Conservation (phyloP, 2,329 filamentous ascomycete species). For the Neoarthrinium moseri region DNA sequence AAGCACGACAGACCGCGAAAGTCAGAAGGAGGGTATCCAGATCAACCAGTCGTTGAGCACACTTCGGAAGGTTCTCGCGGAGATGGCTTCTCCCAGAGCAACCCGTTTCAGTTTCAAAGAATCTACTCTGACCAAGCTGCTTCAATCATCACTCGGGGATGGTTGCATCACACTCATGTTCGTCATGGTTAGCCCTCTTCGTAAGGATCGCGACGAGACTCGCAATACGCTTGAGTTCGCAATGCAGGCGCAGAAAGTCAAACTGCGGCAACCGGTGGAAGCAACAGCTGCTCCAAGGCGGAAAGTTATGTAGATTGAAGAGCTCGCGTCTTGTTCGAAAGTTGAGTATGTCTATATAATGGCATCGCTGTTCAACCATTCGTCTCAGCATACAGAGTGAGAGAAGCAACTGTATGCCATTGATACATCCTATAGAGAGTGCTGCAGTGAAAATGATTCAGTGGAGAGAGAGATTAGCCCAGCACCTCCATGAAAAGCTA, state of each 20-base stretch:
- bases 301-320: too few relatives aligned
- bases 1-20: slow-evolving; percentile 56
- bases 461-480: too few relatives aligned
- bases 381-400: too few relatives aligned
- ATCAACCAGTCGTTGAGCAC: slow-evolving; percentile 96
- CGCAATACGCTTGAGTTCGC: slow-evolving; percentile 94
- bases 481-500: too few relatives aligned
- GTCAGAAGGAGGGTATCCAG: slow-evolving; percentile 91
- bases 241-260: slow-evolving; percentile 61
- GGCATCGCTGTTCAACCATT: too few relatives aligned
- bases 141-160: slow-evolving; percentile 92
- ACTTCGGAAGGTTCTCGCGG: slow-evolving; percentile 90
- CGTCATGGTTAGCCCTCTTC: slow-evolving; percentile 92
- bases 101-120: slow-evolving; percentile 91
- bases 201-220: slow-evolving; percentile 88
- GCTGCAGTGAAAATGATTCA: too few relatives aligned
- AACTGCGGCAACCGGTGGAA: too few relatives aligned
- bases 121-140: slow-evolving; percentile 91
- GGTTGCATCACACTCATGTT: slow-evolving; percentile 99
- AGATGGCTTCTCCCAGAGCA: slow-evolving; percentile 76
- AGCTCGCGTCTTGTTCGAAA: too few relatives aligned
- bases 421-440: too few relatives aligned
- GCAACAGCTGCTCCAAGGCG: too few relatives aligned
- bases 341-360: too few relatives aligned
- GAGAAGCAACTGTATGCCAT: too few relatives aligned